These are phyloP conservation scores for Scytalidium lignicola DNA, from an alignment of 2,329 filamentous ascomycete species.

Conservation along the genomic window DNA sequence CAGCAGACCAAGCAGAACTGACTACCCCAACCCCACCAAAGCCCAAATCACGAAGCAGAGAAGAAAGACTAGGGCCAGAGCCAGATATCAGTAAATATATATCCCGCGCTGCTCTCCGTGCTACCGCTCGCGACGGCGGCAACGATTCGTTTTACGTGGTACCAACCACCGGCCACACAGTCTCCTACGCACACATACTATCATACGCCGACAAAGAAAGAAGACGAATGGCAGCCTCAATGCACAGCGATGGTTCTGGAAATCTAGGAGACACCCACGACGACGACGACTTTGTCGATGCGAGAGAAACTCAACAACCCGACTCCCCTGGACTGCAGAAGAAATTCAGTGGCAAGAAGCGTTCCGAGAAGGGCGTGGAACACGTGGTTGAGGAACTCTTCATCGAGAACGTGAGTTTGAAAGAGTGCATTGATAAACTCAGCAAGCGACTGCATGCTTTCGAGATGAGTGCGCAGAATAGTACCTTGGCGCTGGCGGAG, in stretches of 20 bases:
- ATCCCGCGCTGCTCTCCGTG: slow-evolving; percentile 77
- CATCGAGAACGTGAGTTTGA: slow-evolving; percentile 81
- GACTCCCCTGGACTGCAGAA: slow-evolving; percentile 37
- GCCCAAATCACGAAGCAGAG: slow-evolving; percentile 26
- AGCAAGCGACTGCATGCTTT: slow-evolving; percentile 87
- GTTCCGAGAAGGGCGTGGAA: slow-evolving; percentile 39
- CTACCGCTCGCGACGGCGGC: slow-evolving; percentile 63
- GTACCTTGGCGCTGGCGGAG: slow-evolving; percentile 79
- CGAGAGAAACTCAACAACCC: slow-evolving; percentile 56
- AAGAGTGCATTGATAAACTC: slow-evolving; percentile 79
- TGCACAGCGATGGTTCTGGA: slow-evolving; percentile 31
- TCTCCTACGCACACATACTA: slow-evolving; percentile 88
- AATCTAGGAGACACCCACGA: slow-evolving; percentile 48
- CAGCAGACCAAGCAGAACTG: slow-evolving; percentile 8
- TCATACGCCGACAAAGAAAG: slow-evolving; percentile 64
- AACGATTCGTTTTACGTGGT: slow-evolving; percentile 91
- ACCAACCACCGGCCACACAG: slow-evolving; percentile 82
- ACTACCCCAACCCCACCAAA: slow-evolving; percentile 28
- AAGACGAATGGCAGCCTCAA: slow-evolving; percentile 49
- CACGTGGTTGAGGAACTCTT: slow-evolving; percentile 84
- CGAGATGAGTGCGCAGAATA: slow-evolving; percentile 86
- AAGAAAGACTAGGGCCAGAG: slow-evolving; percentile 38
- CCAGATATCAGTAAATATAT: slow-evolving; percentile 81
- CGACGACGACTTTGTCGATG: slow-evolving; percentile 88
- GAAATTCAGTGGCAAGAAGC: slow-evolving; percentile 31